Percentiles rank a stretch among this genome's conserved stretches.
These are phyloP conservation scores for Podaxis sp. DNA, from an alignment of 768 basidiomycete genomes.

Conservation along the genomic window DNA sequence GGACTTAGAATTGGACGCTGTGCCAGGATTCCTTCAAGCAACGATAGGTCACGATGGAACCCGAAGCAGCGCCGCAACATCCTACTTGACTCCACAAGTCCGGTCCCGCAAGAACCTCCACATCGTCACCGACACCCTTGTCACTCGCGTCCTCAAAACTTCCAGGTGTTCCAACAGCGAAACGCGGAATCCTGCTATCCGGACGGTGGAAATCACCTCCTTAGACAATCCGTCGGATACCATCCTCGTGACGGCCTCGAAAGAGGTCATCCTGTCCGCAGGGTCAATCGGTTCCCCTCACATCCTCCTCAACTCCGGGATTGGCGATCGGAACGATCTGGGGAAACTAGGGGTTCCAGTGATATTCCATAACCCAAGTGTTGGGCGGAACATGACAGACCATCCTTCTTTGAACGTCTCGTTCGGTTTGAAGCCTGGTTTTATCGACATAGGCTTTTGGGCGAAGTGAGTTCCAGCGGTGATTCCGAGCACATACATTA, in stretches of 20 bases:
- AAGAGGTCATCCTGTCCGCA: conserved; percentile 15
- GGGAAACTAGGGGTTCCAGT: background rate
- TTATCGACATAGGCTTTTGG: conserved; percentile 10
- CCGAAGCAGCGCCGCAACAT: conserved; percentile 16
- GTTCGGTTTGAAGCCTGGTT: background rate
- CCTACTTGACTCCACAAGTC: conserved; percentile 7
- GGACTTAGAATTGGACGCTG: too few species aligned
- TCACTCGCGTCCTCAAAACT: conserved; percentile 13
- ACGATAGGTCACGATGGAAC: conserved; percentile 18
- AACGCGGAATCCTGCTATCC: background rate
- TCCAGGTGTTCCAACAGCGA: background rate
- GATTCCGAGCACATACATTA: background rate
- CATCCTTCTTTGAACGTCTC: conserved; percentile 10
- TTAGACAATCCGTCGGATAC: background rate
- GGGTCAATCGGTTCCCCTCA: conserved; percentile 14
- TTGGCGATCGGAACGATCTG: conserved; percentile 3
- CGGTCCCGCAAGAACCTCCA: conserved; percentile 9
- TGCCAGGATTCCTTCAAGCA: conserved; percentile 8
- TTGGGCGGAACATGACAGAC: conserved; percentile 20
- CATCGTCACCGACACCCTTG: conserved; percentile 13
- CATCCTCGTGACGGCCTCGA: conserved; percentile 9
- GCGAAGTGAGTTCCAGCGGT: background rate
- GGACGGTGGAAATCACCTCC: conserved; percentile 11
- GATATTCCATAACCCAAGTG: conserved; percentile 21
- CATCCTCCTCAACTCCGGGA: conserved; percentile 18